Evolutionary conservation across 2,329 filamentous ascomycete genomes (phyloP), one percentile per base, ranked within the genome.

Genomic region (Talaromyces sp.): DNA sequence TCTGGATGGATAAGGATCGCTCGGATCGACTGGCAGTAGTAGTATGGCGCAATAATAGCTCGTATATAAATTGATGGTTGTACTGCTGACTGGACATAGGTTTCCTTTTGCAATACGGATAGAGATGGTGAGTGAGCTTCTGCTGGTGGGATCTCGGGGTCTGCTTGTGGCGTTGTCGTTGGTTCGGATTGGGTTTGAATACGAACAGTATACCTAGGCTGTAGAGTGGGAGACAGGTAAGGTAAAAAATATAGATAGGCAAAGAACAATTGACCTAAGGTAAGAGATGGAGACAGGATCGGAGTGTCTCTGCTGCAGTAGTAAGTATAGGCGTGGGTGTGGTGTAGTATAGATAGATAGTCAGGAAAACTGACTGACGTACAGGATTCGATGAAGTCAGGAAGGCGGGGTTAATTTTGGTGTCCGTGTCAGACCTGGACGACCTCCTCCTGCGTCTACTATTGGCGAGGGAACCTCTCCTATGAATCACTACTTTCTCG

Each of bases 311-410:
- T 45, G 10, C 41, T 13, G 33, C 28, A 21, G 43, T 22, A 45
- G 22, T 46, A 7, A 28, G 13, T 28, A 28, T 45, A 33, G 31
- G 9, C 10, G 46, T n/a, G n/a, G n/a, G n/a, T n/a, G n/a, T n/a
- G 17, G 46, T 51, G 43, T 35, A 35, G 31, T 17, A 9, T 35
- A 31, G 31, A 25, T 2, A 6, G 2, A 17, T 15, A 7, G 13
- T 22, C 5, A 33, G 25, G 21, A n/a, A 13, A 9, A 7, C 5
- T n/a, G 19, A 36, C n/a, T 53, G 56, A 58, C 56, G 56, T 53
- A 50, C 57, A 41, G 51, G 36, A 43, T 41, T 43, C 39, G 56
- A 53, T 59, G 51, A 59, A 55, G 57, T 53, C 50, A 58, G 50
- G 40, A 58, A 50, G 48, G 56, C 56, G 56, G 56, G 56, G 56